Evolutionary conservation across 2,329 filamentous ascomycete species (phyloP), one percentile per base, ranked within the genome.

Genomic region (Zelopaecilomyces penicillatus): DNA sequence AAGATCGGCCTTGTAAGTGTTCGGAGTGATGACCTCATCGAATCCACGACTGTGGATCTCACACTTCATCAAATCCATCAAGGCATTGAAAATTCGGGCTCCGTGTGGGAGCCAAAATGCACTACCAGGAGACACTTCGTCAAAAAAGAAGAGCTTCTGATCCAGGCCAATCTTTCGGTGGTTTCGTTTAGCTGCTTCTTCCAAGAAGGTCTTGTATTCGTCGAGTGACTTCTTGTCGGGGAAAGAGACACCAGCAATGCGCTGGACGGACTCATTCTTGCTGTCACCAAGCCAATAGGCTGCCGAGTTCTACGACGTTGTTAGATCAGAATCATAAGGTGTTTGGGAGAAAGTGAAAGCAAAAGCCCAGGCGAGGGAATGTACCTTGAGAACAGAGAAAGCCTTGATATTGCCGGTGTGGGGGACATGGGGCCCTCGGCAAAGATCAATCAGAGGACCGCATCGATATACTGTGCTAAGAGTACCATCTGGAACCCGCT

Each of bases 121-220:
- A 12, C 87, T 93, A 31, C 93, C 93, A 1, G 93, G 93, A n/a
- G 90, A 96, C 57, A 83, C 75, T 52, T 94, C 86, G 59, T 94
- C 84, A 71, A 96, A 98, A 74, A 96, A 94, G 75, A 95, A 98
- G 6, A 98, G 81, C 63, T 97, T 91, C 65, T 98, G 93, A 51
- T 97, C 90, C 61, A 84, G 87, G 52, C 90, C 93, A 54, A 98
- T 90, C 69, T 87, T 88, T 53, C 91, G 78, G 63, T 98, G 93
- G 60, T 97, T 93, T 52, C 93, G 84, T 75, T 95, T 95, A 50
- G 93, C 91, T n/a, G 93, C 93, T 69, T 98, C 93, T 59, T 95
- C 91, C 30, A 98, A 76, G 69, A 95, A 94, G 60, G 91, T 89
- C 69, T 95, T 83, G 71, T 97, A 89, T 59, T 94, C 89, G 39